Evolutionary conservation across 768 basidiomycete genomes (phyloP), one percentile per base, ranked within the genome.

Genomic region (Hortiboletus campestris): DNA sequence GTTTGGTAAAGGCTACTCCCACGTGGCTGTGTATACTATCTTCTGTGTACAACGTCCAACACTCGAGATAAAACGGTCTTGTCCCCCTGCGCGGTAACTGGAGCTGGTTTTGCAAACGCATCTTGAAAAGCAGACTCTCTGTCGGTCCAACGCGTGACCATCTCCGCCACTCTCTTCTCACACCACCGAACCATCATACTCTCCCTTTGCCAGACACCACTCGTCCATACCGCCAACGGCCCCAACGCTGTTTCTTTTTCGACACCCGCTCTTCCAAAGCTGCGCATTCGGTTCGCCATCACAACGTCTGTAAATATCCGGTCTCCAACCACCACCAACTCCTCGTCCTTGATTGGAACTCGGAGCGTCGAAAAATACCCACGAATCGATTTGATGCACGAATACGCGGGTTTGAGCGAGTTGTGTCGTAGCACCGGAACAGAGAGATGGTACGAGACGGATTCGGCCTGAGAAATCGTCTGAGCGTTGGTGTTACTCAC

Each of bases 221-320:
- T 83, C 32, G 88, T 90, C 85, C 83, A 88, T 32, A 91, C 74
- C 0, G 85, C 78, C 46, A 91, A 66, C 6, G 88, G 86, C 25
- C 25, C 25, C 25, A 25, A 4, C 25, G 25, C 2, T 25, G 11
- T 25, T 41, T 29, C n/a, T 31, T 25, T 25, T 25, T 25, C 25
- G 25, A 25, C 29, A 16, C 5, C n/a, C n/a, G 39, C 20, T n/a
- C 20, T 35, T 7, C 20, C 46, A 20, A 31, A n/a, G 11, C 28
- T 69, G 70, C 22, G 49, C 76, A 94, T 85, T 35, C 92, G 84
- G 62, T 90, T 88, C 10, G 92, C 88, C 71, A 98, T 77, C 49
- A 98, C 81, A 17, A 94, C 74, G 68, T 99, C 96, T 0, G 96
- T 99, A 64, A 97, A 89, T 49, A 98, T 73, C 12, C 96, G 82